Conservation (phyloP, 2,329 filamentous ascomycete species). For the Sclerotinia nivalis region DNA sequence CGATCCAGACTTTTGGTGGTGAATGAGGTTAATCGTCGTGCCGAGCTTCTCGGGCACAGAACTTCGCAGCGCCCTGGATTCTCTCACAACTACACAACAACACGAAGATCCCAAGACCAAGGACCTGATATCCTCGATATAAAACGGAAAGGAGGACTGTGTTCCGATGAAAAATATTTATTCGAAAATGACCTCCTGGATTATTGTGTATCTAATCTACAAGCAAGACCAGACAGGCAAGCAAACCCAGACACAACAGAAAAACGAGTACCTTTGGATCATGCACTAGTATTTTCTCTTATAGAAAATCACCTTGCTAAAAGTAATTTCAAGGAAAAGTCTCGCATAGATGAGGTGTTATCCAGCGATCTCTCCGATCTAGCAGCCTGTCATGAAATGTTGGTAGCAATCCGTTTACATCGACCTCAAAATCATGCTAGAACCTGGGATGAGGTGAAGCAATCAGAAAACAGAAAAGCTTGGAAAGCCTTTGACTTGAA, state of each 20-base stretch:
- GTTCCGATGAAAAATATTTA: background rate
- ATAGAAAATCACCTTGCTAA: conserved; percentile 16
- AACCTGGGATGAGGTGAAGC: background rate
- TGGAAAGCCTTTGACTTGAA: background rate
- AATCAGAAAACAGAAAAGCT: background rate
- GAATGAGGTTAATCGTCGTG: background rate
- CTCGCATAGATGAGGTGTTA: conserved; percentile 21
- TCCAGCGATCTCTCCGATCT: conserved; percentile 20
- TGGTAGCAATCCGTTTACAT: conserved; percentile 16
- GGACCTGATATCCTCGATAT: too few species aligned
- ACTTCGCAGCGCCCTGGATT: conserved; percentile 9
- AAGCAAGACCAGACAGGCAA: background rate
- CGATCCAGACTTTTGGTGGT: background rate
- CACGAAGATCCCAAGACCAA: background rate
- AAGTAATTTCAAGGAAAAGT: conserved; percentile 8
- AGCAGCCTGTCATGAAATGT: conserved; percentile 24
- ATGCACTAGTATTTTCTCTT: conserved; percentile 18
- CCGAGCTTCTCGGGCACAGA: background rate
- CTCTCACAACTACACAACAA: background rate
- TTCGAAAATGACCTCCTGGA: background rate
- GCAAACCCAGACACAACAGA: background rate
- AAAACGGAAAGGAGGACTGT: background rate
- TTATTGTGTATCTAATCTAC: background rate
- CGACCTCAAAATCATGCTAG: conserved; percentile 13
- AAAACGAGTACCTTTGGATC: background rate